Conservation (phyloP, 2,329 filamentous ascomycete species). For the Fusarium pseudoanthophilum region DNA sequence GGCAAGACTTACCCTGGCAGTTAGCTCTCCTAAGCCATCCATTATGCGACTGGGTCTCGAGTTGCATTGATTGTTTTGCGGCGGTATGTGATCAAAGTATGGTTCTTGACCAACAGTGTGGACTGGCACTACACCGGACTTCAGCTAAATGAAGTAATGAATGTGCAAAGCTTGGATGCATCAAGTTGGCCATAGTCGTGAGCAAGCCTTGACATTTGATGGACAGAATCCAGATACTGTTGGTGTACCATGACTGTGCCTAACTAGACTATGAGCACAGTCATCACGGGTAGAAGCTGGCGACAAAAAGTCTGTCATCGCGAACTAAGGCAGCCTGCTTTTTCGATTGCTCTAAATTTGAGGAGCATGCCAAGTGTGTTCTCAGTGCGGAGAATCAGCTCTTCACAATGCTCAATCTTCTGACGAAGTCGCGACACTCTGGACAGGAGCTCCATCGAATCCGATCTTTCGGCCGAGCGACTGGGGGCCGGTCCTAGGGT, state of each 20-base stretch:
- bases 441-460: too few relatives aligned
- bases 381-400: accelerated
- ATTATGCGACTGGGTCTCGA: accelerated
- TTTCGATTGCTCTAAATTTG: not conserved
- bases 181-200: not conserved
- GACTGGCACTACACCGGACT: too few relatives aligned
- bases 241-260: not conserved
- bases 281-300: not conserved
- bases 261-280: not conserved
- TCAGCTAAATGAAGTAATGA: too few relatives aligned
- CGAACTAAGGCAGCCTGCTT: too few relatives aligned
- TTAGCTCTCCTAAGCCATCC: too few relatives aligned
- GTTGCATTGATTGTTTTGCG: too few relatives aligned
- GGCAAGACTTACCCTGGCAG: not conserved
- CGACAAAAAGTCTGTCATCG: not conserved
- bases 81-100: too few relatives aligned
- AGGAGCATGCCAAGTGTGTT: accelerated
- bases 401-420: not conserved
- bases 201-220: not conserved
- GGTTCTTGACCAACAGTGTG: too few relatives aligned
- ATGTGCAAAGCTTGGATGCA: not conserved
- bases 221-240: too few relatives aligned
- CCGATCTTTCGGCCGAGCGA: not conserved
- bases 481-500: not conserved
- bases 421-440: too few relatives aligned